phyloP scores from a whole-genome alignment of 2,329 filamentous ascomycete genomes.

The Zymoseptoria crescenta region DNA sequence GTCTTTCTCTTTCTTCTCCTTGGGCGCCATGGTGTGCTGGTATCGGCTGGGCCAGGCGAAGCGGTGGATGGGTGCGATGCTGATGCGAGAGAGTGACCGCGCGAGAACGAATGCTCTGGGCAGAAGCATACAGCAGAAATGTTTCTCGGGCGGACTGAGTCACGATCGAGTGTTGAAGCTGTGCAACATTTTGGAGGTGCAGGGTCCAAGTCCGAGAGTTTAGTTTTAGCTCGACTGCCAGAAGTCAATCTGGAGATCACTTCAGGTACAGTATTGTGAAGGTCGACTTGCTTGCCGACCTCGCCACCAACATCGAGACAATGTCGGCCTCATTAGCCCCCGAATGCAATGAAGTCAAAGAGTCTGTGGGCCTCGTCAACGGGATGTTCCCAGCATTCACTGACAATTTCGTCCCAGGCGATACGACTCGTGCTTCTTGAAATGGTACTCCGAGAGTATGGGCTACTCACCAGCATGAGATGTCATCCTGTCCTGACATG shows the following conservation, averaged over 20 bases:
- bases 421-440: conserved; percentile 95
- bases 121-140: neutral
- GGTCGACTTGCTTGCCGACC: too few relatives aligned
- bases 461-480: conserved; percentile 5
- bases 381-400: neutral
- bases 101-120: neutral
- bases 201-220: neutral
- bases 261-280: too few relatives aligned
- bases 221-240: too few relatives aligned
- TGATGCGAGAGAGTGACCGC: neutral
- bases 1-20: conserved; percentile 35
- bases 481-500: neutral
- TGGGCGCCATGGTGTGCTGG: conserved; percentile 27
- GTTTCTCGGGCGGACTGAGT: neutral
- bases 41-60: neutral
- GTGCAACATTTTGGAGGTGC: neutral
- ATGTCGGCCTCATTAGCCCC: conserved; percentile 95
- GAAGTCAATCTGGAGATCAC: neutral
- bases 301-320: neutral
- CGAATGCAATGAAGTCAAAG: conserved; percentile 92
- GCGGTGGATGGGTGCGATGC: neutral
- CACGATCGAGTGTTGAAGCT: neutral
- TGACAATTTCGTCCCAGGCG: conserved; percentile 48
- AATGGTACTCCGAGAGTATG: conserved; percentile 98
- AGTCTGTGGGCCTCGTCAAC: conserved; percentile 50